Evolutionary conservation across 2,329 filamentous ascomycete species (phyloP), one percentile per base, ranked within the genome.

Genomic region (Purpureocillium lavendulum): DNA sequence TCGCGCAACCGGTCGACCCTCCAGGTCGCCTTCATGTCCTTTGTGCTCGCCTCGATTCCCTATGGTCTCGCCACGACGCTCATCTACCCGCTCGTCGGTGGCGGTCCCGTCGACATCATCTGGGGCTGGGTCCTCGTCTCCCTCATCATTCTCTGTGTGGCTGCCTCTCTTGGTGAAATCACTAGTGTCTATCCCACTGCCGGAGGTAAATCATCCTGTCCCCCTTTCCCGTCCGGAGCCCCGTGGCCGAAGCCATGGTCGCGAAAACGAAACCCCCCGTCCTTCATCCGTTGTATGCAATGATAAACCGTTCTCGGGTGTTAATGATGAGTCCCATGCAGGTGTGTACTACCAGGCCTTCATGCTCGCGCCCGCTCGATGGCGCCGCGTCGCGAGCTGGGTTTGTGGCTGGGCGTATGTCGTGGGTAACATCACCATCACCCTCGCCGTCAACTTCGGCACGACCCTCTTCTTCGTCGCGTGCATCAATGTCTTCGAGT

Each of bases 351-450:
- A 86, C 58, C 82, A 86, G 64, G 80, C 82, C 6, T 87, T 83
- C 55, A 85, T 86, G 77, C 73, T 88, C 12, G 72, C 82, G 0
- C 70, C 80, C 14, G 57, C 70, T 18, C 60, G 58, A 13, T 82
- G 75, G 63, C 77, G 82, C 39, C 74, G 71, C 32, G 62, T 83
- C 13, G 69, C 80, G 13, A 79, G 79, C 26, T 87, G 80, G 76
- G 75, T 84, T 44, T 83, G 79, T 48, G 83, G 83, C 44, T 88
- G 83, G 83, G 67, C 82, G 16, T 88, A 84, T 55, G 74, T 86
- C 14, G 78, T 87, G 38, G 85, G 85, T 42, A 88, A 88, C 62
- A 82, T 87, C 58, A 87, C 82, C 48, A 89, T 89, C 49, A 87
- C 84, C 0, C 68, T 87, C n/a, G 75, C 82, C n/a, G 83, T 87